Base-by-base conservation (phyloP, 352 stramenopile genomes). In the Salisapilia sapeloensis region DNA sequence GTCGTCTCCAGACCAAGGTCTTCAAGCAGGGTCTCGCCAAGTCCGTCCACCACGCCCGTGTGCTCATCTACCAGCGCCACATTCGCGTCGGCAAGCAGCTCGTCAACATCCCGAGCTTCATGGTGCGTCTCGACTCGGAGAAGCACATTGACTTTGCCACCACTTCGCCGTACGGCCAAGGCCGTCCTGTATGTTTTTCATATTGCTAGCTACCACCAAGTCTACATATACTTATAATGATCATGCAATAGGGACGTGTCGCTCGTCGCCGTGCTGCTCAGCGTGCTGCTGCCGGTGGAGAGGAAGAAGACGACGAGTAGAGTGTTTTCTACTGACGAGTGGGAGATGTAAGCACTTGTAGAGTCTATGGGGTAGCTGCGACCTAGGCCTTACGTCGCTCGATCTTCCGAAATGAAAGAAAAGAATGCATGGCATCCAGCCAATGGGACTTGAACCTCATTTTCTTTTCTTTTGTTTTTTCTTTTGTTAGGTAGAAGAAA, bases 131-230 rank as follows among this genome's bases (percentile, higher is more conserved):
- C 42, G 84, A 97, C 69, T 97, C 84, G 36, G 94, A 99, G 71
- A 98, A 98, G 75, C 93, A 99, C 89, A 99, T 99, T 81, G 93
- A 99, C 74, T 98, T 98, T 63, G 59, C 93, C 34, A 70, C 96
- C 46, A 97, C 90, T 47, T 98, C 90, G 36, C 94, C 95, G 22
- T 99, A 98, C 56, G 94, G 93, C 46, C 92, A 98, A 65, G 94
- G 94, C 48, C 66, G 89, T 46, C 92, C 90, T 14, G 60, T 75
- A 66, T 39, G 54, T 50, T 30, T 35, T 13, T 33, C 8, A 19
- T 17, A 19, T n/a, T n/a, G 17, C 36, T 8, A 7, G 7, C 16
- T 33, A 34, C 24, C 20, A 14, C 23, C 30, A 8, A 8, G 20
- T 19, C 15, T 13, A 20, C n/a, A 35, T 19, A 7, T 24, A 33